Percentiles rank a stretch among this genome's conserved stretches.
These are phyloP conservation scores for Cryomyces antarcticus DNA, from an alignment of 495 filamentous ascomycete genomes.

Conservation along the genomic window DNA sequence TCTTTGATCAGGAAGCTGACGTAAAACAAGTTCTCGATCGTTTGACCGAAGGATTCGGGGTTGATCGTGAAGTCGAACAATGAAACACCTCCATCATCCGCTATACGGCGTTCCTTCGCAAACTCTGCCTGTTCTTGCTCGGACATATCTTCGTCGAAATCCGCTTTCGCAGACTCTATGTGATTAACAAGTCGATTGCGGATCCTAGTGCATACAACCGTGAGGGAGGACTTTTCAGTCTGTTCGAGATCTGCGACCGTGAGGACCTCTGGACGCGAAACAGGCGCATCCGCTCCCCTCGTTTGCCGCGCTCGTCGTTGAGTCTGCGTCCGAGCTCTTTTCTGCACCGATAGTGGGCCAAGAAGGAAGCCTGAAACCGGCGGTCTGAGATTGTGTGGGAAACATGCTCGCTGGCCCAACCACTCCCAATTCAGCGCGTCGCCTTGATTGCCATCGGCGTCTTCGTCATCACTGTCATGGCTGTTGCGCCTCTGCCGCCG, in stretches of 20 bases:
- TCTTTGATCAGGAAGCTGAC: slow-evolving; percentile 86
- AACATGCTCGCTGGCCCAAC: slow-evolving; percentile 54
- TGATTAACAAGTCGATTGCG: slow-evolving; percentile 28
- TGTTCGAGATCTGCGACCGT: slow-evolving; percentile 47
- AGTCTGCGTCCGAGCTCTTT: slow-evolving; percentile 45
- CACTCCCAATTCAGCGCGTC: slow-evolving; percentile 78
- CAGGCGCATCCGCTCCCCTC: slow-evolving; percentile 24
- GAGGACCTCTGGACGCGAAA: slow-evolving; percentile 50
- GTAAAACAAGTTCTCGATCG: slow-evolving; percentile 93
- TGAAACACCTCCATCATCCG: slow-evolving; percentile 40
- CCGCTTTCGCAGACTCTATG: slow-evolving; percentile 17
- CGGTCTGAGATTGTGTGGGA: slow-evolving; percentile 52
- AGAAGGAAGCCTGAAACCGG: slow-evolving; percentile 67
- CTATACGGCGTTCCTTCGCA: slow-evolving; percentile 3
- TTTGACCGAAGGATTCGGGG: slow-evolving; percentile 79
- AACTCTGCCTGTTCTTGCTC: slow-evolving; percentile 1
- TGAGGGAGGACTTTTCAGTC: slow-evolving; percentile 54
- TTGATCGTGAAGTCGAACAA: slow-evolving; percentile 77
- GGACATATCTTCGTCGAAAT: slow-evolving; percentile 16
- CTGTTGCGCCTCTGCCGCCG: background rate
- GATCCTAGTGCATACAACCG: slow-evolving; percentile 45
- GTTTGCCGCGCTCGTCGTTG: slow-evolving; percentile 46
- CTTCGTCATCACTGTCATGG: slow-evolving; percentile 23
- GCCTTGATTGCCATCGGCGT: slow-evolving; percentile 42
- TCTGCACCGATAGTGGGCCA: slow-evolving; percentile 76